Percentiles rank a stretch among this genome's conserved stretches.
phyloP scores from a whole-genome alignment of 2,329 filamentous ascomycete genomes.

The Fusarium falciforme region DNA sequence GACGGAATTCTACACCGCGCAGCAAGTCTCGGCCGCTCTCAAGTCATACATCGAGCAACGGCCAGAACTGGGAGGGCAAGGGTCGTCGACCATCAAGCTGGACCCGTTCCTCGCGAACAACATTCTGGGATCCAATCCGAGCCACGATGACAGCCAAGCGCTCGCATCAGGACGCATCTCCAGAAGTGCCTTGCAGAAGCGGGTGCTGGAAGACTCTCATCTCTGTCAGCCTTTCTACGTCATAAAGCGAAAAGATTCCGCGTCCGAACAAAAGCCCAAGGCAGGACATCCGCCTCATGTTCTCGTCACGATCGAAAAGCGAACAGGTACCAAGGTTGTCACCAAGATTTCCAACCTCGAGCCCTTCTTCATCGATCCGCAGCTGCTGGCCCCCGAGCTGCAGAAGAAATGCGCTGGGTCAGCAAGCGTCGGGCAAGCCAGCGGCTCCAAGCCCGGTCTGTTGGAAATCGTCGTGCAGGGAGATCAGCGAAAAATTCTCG shows the following conservation, averaged over 20 bases:
- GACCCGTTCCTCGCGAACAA: conserved; percentile 36
- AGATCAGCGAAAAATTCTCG: conserved; percentile 34
- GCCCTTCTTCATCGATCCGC: conserved; percentile 36
- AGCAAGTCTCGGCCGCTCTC: conserved; percentile 32
- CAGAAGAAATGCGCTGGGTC: conserved; percentile 41
- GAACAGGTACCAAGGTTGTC: conserved; percentile 39
- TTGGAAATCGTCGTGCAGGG: conserved; percentile 40
- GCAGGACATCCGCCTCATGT: conserved; percentile 30
- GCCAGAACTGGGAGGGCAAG: conserved; percentile 32
- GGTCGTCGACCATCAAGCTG: conserved; percentile 30
- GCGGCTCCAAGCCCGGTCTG: conserved; percentile 31
- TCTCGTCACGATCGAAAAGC: conserved; percentile 36
- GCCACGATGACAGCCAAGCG: conserved; percentile 28
- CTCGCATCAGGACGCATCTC: conserved; percentile 34
- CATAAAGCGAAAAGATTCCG: conserved; percentile 13
- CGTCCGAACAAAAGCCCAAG: conserved; percentile 35
- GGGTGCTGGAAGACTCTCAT: conserved; percentile 29
- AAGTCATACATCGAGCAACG: conserved; percentile 37
- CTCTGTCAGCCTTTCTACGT: conserved; percentile 37
- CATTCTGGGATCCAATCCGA: conserved; percentile 29
- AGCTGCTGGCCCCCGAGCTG: conserved; percentile 34
- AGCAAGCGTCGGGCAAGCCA: conserved; percentile 37
- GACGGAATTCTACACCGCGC: conserved; percentile 32
- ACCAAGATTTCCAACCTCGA: conserved; percentile 39
- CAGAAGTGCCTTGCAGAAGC: conserved; percentile 33